Conservation (phyloP, 1,284 basidiomycete genomes). For the Papiliotrema flavescens region DNA sequence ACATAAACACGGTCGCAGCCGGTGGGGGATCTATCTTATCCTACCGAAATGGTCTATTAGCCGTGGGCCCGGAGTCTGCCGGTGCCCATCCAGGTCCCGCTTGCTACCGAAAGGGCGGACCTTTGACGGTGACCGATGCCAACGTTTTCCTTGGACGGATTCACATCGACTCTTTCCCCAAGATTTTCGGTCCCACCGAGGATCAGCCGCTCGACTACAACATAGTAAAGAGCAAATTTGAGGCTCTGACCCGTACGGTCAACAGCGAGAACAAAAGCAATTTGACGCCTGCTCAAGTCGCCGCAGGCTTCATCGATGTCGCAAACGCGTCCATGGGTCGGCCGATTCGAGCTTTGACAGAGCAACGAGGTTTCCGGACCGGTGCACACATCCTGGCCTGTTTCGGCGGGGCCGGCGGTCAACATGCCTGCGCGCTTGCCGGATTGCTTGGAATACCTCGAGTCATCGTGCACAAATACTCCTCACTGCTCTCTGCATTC, state of each 20-base stretch:
- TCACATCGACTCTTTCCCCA: conserved; percentile 2
- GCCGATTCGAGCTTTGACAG: conserved; percentile 48
- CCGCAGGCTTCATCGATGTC: conserved; percentile 33
- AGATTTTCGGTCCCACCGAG: conserved; percentile 52
- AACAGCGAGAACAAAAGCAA: conserved; percentile 34
- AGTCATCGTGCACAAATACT: background rate
- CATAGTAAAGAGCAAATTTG: conserved; percentile 40
- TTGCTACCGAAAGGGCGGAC: conserved; percentile 47
- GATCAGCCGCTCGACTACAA: conserved; percentile 49
- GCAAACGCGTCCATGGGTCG: conserved; percentile 43
- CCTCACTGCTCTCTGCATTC: conserved; percentile 1
- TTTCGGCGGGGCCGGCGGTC: conserved; percentile 25
- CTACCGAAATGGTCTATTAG: conserved; percentile 74
- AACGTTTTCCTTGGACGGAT: conserved; percentile 49
- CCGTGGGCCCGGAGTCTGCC: conserved; percentile 71
- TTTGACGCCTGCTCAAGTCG: conserved; percentile 48
- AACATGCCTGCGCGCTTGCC: conserved; percentile 27
- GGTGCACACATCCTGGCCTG: background rate
- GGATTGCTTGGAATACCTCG: conserved; percentile 15
- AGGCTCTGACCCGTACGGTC: conserved; percentile 45
- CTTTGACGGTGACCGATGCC: conserved; percentile 47
- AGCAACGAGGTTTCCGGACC: conserved; percentile 41
- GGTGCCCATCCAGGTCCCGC: conserved; percentile 55
- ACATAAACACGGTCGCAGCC: conserved; percentile 70
- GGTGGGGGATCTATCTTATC: conserved; percentile 78